These are phyloP conservation scores for Emmonsia crescens DNA, from an alignment of 2,329 filamentous ascomycete species.

Conservation along the genomic window DNA sequence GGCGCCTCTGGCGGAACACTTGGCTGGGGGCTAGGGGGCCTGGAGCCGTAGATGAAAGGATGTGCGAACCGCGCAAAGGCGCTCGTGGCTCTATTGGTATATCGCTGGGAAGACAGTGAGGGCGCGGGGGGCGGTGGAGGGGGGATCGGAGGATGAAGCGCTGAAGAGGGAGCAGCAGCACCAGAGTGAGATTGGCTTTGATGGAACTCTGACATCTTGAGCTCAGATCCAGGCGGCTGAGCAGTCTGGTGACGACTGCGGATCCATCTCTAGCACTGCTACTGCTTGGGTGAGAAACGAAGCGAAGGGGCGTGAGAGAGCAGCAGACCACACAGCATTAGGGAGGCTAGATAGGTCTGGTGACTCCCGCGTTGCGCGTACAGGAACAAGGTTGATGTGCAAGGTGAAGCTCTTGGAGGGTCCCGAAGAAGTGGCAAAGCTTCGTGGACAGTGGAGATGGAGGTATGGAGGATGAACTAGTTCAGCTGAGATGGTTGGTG, in stretches of 20 bases:
- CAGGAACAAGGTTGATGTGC: background rate
- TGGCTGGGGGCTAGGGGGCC: constrained; percentile 43
- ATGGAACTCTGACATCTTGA: constrained; percentile 23
- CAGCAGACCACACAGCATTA: background rate
- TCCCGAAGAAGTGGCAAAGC: background rate
- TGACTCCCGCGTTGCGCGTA: background rate
- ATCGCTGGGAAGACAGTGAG: constrained; percentile 29
- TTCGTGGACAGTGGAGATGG: background rate
- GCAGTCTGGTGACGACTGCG: constrained; percentile 12
- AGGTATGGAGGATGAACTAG: background rate
- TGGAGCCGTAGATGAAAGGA: constrained; percentile 44
- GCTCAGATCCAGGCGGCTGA: constrained; percentile 11
- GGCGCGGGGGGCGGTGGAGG: constrained; percentile 21
- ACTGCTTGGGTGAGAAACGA: background rate
- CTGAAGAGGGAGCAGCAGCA: constrained; percentile 17
- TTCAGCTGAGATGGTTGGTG: background rate
- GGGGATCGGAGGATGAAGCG: constrained; percentile 3
- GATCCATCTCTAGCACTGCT: constrained; percentile 12
- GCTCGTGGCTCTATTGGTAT: constrained; percentile 36
- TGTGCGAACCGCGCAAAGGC: constrained; percentile 44
- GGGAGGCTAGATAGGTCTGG: background rate
- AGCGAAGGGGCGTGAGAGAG: background rate
- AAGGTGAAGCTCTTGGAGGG: background rate
- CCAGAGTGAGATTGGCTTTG: constrained; percentile 13
- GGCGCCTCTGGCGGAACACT: constrained; percentile 23